Evolutionary conservation across 805 yeast genomes (phyloP).

Genomic region (Candida manassasensis): DNA sequence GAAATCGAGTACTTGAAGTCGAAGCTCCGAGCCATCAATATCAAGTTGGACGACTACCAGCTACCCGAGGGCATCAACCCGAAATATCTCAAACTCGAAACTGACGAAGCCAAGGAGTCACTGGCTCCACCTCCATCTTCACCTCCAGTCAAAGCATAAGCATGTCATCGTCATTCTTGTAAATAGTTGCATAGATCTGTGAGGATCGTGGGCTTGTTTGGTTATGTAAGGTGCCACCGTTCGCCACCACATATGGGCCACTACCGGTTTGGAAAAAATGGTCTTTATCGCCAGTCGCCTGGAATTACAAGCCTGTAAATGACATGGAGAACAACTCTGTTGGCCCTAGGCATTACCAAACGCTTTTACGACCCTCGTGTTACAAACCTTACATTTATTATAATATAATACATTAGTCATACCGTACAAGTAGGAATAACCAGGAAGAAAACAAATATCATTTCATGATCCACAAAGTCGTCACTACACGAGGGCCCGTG

Average conservation of each 20-base stretch:
- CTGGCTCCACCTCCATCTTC: no score
- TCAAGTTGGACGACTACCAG: constrained; percentile 45
- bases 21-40: constrained; percentile 40
- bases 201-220: no score
- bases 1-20: constrained; percentile 58
- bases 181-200: constrained; percentile 4
- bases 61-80: constrained; percentile 31
- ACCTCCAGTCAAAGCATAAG: neutral
- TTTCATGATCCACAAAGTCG: no score
- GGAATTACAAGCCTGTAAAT: no score
- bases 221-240: no score
- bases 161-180: neutral
- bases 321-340: no score
- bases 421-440: neutral
- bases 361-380: no score
- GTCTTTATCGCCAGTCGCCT: no score
- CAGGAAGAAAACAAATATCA: neutral
- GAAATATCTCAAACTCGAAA: constrained; percentile 12
- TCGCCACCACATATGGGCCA: no score
- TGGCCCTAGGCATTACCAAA: no score
- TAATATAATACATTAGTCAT: constrained; percentile 1
- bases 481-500: no score
- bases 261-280: no score
- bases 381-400: constrained; percentile 3
- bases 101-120: neutral